Percentiles rank a stretch among this genome's conserved stretches.
Evolutionary conservation across 805 yeast species (phyloP).

Genomic region (Priceomyces carsonii): DNA sequence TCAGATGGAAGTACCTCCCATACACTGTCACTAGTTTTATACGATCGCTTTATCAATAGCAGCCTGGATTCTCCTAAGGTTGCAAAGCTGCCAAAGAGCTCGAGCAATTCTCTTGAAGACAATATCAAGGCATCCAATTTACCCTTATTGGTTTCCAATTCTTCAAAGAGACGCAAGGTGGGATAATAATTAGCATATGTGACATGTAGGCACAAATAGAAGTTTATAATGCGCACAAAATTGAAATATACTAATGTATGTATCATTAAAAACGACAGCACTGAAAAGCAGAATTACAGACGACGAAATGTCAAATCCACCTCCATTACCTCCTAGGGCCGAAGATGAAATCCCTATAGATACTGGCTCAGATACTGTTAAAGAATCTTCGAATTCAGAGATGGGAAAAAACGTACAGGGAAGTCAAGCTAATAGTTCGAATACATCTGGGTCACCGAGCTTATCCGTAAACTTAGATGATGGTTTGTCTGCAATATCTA

Average conservation of each 20-base stretch:
- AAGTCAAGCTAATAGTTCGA: too few relatives aligned
- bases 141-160: neutral
- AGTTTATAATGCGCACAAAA: constrained; percentile 2
- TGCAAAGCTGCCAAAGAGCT: too few relatives aligned
- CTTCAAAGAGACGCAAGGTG: constrained; percentile 5
- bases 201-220: constrained; percentile 2
- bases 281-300: too few relatives aligned
- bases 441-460: too few relatives aligned
- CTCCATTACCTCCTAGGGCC: neutral
- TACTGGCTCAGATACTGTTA: neutral
- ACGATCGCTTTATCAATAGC: too few relatives aligned
- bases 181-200: constrained; percentile 5
- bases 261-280: constrained; percentile 1
- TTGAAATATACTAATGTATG: neutral
- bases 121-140: constrained; percentile 1
- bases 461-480: constrained; percentile 16
- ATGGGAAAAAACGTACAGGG: too few relatives aligned
- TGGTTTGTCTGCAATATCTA: constrained; percentile 21
- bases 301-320: neutral
- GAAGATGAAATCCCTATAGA: constrained; percentile 1
- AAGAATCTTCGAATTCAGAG: too few relatives aligned
- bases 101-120: too few relatives aligned
- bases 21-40: too few relatives aligned
- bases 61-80: too few relatives aligned
- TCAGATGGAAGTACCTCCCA: constrained; percentile 3